Conservation (phyloP, 108 stramenopile species). For the Discostella stelligeroides region DNA sequence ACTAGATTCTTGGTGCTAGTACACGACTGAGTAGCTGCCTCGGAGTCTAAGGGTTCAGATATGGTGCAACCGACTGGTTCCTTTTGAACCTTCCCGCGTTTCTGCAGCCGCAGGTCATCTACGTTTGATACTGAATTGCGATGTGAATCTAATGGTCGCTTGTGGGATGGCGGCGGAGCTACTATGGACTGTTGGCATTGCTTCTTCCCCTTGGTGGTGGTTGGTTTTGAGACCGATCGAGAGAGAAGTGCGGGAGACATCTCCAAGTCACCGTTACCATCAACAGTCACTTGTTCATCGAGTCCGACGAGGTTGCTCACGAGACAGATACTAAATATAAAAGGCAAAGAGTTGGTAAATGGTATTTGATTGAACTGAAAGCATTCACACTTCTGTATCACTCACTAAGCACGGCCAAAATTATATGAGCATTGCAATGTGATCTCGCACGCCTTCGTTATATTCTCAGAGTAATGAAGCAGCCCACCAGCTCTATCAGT, state of each 20-base stretch:
- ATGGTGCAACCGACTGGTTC: constrained; percentile 34
- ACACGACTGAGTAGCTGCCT: background rate
- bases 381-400: background rate
- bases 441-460: constrained; percentile 46
- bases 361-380: background rate
- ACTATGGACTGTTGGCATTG: constrained; percentile 10
- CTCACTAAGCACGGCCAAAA: constrained; percentile 59
- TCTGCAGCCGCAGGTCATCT: constrained; percentile 35
- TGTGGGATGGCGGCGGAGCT: constrained; percentile 6
- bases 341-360: background rate
- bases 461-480: constrained; percentile 57
- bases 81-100: constrained; percentile 24
- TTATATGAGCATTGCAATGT: constrained; percentile 53
- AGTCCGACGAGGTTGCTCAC: constrained; percentile 73
- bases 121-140: constrained; percentile 39
- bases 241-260: constrained; percentile 47
- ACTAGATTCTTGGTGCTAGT: constrained; percentile 18
- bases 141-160: constrained; percentile 29
- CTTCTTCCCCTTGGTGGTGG: constrained; percentile 21
- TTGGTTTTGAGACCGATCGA: constrained; percentile 27
- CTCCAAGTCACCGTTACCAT: constrained; percentile 42
- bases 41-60: constrained; percentile 17
- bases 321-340: constrained; percentile 50
- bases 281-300: constrained; percentile 47
- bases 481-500: constrained; percentile 70